Conservation (phyloP, 2,329 filamentous ascomycete genomes). For the Chaetomium sp. region DNA sequence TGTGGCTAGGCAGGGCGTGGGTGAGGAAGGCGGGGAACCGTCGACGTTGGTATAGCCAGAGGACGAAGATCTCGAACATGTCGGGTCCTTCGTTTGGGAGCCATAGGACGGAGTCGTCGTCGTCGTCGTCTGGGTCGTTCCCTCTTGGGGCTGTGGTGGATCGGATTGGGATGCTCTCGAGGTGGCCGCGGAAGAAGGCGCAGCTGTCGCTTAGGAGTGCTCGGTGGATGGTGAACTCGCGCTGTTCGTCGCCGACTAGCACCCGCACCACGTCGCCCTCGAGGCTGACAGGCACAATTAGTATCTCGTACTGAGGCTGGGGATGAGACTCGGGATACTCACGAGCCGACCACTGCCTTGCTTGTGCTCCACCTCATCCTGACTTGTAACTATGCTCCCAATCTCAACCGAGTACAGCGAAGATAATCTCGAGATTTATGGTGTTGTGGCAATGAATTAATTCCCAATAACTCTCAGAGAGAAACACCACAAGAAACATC, state of each 20-base stretch:
- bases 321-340: constrained; percentile 1
- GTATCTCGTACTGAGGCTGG: not conserved
- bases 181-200: constrained; percentile 41
- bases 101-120: constrained; percentile 26
- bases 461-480: too few species aligned
- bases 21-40: constrained; percentile 39
- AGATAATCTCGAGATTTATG: too few species aligned
- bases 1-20: constrained; percentile 9
- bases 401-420: too few species aligned
- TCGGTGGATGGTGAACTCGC: constrained; percentile 28
- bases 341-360: constrained; percentile 17
- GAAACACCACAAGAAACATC: too few species aligned
- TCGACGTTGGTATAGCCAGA: constrained; percentile 44
- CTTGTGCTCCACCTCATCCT: constrained; percentile 19
- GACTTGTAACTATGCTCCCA: not conserved
- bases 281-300: constrained; percentile 1
- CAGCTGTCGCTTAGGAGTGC: constrained; percentile 42
- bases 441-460: too few species aligned
- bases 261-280: constrained; percentile 26
- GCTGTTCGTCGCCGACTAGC: constrained; percentile 28
- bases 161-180: constrained; percentile 31
- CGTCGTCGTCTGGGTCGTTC: constrained; percentile 13
- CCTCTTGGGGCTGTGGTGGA: constrained; percentile 10
- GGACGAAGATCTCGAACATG: constrained; percentile 48
- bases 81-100: constrained; percentile 42